phyloP scores from a whole-genome alignment of 768 basidiomycete species.

The Tricholomella constricta region DNA sequence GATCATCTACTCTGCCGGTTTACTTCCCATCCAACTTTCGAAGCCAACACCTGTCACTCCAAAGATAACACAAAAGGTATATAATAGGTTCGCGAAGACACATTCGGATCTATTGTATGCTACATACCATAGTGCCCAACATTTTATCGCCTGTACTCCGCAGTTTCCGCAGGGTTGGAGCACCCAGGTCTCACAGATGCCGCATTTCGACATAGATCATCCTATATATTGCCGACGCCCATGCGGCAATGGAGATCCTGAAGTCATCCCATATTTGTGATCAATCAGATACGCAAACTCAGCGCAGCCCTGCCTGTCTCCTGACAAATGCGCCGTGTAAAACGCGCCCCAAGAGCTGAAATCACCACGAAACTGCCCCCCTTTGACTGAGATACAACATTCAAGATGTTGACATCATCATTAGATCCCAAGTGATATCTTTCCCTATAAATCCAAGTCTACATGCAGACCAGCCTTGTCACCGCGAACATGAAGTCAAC shows the following conservation, averaged over 20 bases:
- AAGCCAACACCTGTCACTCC: neutral
- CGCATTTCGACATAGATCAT: conserved; percentile 9
- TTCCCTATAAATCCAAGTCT: no score
- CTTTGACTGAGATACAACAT: no score
- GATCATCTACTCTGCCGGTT: conserved; percentile 2
- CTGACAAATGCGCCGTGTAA: conserved; percentile 12
- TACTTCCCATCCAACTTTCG: conserved; percentile 5
- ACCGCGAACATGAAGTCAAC: conserved; percentile 10
- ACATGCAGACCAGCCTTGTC: no score
- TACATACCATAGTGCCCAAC: neutral
- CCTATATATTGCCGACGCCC: conserved; percentile 2
- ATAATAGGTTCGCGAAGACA: neutral
- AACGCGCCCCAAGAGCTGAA: no score
- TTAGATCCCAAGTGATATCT: no score
- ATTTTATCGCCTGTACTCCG: conserved; percentile 2
- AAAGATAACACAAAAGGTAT: neutral
- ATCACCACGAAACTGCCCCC: no score
- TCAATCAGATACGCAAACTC: conserved; percentile 1
- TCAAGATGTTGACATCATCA: no score
- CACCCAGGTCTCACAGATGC: conserved; percentile 2
- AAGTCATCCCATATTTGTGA: conserved; percentile 3
- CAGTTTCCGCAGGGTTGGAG: conserved; percentile 10
- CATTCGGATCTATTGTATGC: conserved; percentile 3
- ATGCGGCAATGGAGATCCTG: conserved; percentile 6
- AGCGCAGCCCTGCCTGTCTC: neutral